Evolutionary conservation across 2,329 filamentous ascomycete species (phyloP).

Genomic region (Chaetothyriales sp.): DNA sequence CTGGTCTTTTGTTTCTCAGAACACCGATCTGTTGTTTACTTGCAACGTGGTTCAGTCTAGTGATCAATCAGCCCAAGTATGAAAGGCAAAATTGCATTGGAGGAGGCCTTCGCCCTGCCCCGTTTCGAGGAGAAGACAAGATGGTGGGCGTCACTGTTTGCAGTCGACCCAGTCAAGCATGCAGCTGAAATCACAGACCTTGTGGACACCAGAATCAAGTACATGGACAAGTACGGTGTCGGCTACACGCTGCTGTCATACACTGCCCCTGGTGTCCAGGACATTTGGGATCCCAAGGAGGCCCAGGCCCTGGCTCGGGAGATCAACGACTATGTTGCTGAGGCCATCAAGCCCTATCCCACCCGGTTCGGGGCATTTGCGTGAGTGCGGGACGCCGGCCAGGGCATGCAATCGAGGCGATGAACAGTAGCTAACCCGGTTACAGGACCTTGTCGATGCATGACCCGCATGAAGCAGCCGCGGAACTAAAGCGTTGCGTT

Average conservation of each 20-base stretch:
- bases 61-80: background rate
- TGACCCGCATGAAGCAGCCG: slow-evolving; percentile 25
- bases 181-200: slow-evolving; percentile 36
- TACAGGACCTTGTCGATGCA: slow-evolving; percentile 28
- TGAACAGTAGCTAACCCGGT: slow-evolving; percentile 6
- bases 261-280: slow-evolving; percentile 19
- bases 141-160: slow-evolving; percentile 48
- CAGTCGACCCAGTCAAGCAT: slow-evolving; percentile 42
- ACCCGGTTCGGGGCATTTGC: slow-evolving; percentile 30
- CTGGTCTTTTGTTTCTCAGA: background rate
- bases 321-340: slow-evolving; percentile 19
- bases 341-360: slow-evolving; percentile 18
- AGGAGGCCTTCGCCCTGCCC: slow-evolving; percentile 21
- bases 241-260: slow-evolving; percentile 19
- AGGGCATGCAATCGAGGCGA: slow-evolving; percentile 2
- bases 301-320: slow-evolving; percentile 17
- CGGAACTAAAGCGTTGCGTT: slow-evolving; percentile 34
- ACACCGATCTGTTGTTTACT: background rate
- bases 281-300: slow-evolving; percentile 16
- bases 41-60: background rate
- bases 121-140: slow-evolving; percentile 42
- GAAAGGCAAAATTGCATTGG: slow-evolving; percentile 5
- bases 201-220: slow-evolving; percentile 9
- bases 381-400: slow-evolving; percentile 1
- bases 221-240: slow-evolving; percentile 18